phyloP scores from a whole-genome alignment of 148 eudicot genomes.

The Dianthus caryophyllus region DNA sequence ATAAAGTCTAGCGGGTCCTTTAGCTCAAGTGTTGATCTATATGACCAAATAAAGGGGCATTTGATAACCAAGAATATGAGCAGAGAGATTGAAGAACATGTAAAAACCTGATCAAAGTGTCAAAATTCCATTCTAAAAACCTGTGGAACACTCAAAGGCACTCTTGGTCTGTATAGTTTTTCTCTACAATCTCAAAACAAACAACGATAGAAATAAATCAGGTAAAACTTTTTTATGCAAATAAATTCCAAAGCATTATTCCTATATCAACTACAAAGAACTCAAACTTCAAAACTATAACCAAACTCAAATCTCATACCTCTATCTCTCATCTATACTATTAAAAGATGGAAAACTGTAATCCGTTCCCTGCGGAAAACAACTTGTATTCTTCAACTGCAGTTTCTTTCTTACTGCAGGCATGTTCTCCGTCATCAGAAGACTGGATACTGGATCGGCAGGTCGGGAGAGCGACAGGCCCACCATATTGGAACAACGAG shows the following conservation, averaged over 20 bases:
- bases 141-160: conserved; percentile 21
- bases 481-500: conserved; percentile 87
- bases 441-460: conserved; percentile 31
- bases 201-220: conserved; percentile 11
- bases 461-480: conserved; percentile 67
- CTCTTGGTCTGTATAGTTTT: conserved; percentile 22
- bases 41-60: no score
- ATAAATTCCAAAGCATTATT: conserved; percentile 41
- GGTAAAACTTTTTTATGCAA: conserved; percentile 23
- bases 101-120: not conserved
- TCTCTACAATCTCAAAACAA: conserved; percentile 32
- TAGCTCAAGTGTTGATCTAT: no score
- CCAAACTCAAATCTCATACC: conserved; percentile 36
- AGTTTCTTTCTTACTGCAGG: conserved; percentile 49
- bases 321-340: conserved; percentile 23
- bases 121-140: conserved; percentile 11
- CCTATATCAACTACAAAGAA: conserved; percentile 38
- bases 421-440: conserved; percentile 46
- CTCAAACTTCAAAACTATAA: conserved; percentile 34
- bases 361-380: conserved; percentile 78
- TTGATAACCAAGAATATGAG: no score
- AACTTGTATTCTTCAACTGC: conserved; percentile 81
- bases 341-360: conserved; percentile 73
- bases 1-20: no score
- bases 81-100: no score